phyloP scores from a whole-genome alignment of 768 basidiomycete genomes.

The Serendipita indica region DNA sequence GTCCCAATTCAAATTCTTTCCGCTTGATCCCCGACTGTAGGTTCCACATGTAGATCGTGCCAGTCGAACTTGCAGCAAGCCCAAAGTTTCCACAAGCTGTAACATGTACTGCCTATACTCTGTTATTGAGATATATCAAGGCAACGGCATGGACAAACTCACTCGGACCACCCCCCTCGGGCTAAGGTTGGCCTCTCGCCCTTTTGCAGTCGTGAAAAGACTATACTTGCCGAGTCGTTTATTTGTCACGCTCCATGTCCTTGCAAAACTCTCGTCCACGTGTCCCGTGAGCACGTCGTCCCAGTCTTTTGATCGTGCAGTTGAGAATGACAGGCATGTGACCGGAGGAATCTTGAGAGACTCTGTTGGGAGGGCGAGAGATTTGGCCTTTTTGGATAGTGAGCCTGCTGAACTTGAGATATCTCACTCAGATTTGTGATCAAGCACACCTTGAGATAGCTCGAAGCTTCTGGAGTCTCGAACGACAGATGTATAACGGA shows the following conservation, averaged over 20 bases:
- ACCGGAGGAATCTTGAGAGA: constrained; percentile 77
- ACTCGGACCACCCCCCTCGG: constrained; percentile 60
- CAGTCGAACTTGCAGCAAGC: constrained; percentile 66
- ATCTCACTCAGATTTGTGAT: neutral
- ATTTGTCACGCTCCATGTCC: constrained; percentile 77
- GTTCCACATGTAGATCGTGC: constrained; percentile 83
- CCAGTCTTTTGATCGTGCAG: constrained; percentile 83
- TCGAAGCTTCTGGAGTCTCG: constrained; percentile 91
- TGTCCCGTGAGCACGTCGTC: constrained; percentile 92
- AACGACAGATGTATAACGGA: constrained; percentile 84
- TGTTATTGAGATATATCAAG: neutral
- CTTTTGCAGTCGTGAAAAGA: constrained; percentile 43
- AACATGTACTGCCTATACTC: constrained; percentile 48
- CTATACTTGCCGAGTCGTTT: constrained; percentile 69
- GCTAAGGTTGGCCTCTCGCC: constrained; percentile 30
- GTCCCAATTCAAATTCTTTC: constrained; percentile 56
- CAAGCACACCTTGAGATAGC: constrained; percentile 63
- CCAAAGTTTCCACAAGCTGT: constrained; percentile 95
- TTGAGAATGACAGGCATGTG: constrained; percentile 61
- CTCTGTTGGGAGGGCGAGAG: constrained; percentile 60
- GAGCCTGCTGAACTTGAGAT: constrained; percentile 39
- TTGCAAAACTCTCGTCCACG: constrained; percentile 61
- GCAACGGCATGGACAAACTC: constrained; percentile 14
- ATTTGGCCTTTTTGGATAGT: constrained; percentile 63
- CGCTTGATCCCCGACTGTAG: constrained; percentile 87